Base-by-base conservation (phyloP, 1,139 yeast genomes). In the Geotrichum cucujoidarum region DNA sequence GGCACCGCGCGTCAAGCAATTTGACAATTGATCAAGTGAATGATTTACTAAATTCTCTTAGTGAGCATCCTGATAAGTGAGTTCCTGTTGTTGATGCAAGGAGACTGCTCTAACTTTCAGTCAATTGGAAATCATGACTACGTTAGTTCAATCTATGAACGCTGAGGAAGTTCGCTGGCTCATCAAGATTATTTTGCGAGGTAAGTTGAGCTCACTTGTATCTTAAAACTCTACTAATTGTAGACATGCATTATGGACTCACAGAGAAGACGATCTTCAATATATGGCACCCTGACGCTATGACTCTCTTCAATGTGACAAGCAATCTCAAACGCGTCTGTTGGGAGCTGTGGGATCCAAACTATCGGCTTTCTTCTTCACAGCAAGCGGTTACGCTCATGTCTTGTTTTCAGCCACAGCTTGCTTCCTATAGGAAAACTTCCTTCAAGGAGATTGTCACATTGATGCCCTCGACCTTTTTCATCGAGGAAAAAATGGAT, bases 401-500 rank as follows among this genome's bases (percentile, higher is more conserved):
- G 46, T 53, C 88, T 0, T 86, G 87, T 61, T 72, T 76, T 25
- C 59, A 56, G 34, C 95, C 95, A 0, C 94, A 85, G 62, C 66
- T 83, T 30, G 81, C 92, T 0, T 72, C 76, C 34, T 78, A 77
- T 55, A 68, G 80, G 3, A 67, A 69, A 27, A 64, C 68, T 4
- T 67, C 74, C 17, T 81, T 82, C 60, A 73, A 72, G 3, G 66
- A 69, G 18, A 66, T 82, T 17, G 74, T 80, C 16, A 60, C 62
- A 11, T 69, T 66, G 32, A 69, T 83, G 67, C 56, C 57, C 3
- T 48, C 48, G 2, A 43, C 57, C 6, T 88, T 88, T 60, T 77
- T 74, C 49, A 79, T 92, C 22, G 97, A 92, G 60, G 97, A 92
- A 62, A 92, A 92, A 62, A 76, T 89, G 70, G 97, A 92, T 65